Evolutionary conservation across 306 rosid species (phyloP), one percentile per base, ranked within the genome.

Genomic region (Vigna nakashimae): DNA sequence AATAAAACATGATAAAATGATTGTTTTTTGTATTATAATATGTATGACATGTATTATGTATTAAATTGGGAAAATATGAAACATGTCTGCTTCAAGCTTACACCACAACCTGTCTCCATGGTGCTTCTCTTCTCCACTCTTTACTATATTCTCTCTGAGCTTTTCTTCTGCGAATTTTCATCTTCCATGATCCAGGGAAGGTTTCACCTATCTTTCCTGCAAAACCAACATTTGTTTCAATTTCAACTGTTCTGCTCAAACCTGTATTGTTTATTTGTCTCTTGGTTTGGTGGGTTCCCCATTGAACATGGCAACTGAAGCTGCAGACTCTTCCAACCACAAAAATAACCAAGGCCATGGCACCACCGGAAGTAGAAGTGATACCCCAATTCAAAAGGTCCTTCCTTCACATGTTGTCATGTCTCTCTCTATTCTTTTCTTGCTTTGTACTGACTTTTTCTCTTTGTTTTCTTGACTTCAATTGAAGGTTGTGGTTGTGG

Each of bases 371-470:
- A 57, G 68, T 52, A 74, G 38, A 38, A 62, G 0, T 52, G n/a
- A 78, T 64, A 52, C 55, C 69, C 36, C 81, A 83, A 74, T 69
- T 62, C 83, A 74, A 32, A 83, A 74, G 87, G 87, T 83, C 5
- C 32, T 14, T 59, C 46, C 12, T 42, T 42, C 4, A 48, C 0
- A 24, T 77, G 28, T 24, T 71, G 16, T 20, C 49, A 8, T 42
- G 46, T 42, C 4, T 77, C 32, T 77, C 20, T 20, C 20, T 20
- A 22, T 36, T 66, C 3, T 58, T 56, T 56, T 36, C 28, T 49
- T 60, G 2, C 9, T 49, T 53, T 80, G 28, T 2, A 45, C 11
- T 49, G 26, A 24, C 49, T 8, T 71, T 48, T 45, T 38, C 9
- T 65, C 3, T 28, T 49, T 28, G 46, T 64, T 72, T 80, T 26